A percentile compares a stretch with the other conserved stretches of the same genome.
Conservation (phyloP, 305 asterid species). For the Fraxinus paxiana region DNA sequence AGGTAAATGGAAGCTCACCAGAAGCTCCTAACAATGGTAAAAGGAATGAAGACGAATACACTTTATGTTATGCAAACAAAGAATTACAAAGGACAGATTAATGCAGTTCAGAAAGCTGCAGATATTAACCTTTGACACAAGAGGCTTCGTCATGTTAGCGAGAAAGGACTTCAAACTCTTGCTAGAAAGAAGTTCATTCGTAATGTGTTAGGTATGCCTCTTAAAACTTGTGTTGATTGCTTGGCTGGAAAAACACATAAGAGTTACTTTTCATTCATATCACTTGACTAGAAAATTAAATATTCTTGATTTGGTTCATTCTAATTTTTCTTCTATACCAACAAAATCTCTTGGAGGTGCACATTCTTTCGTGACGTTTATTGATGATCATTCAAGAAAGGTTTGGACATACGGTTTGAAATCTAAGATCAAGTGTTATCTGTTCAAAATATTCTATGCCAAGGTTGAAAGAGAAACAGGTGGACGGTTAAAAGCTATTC, state of each 20-base stretch:
- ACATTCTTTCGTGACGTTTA: not conserved
- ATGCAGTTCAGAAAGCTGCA: not conserved
- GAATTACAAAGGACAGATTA: not conserved
- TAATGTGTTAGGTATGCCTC: not conserved
- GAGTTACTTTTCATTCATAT: not conserved
- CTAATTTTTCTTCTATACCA: not conserved
- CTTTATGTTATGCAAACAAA: not conserved
- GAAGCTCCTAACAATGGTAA: not conserved
- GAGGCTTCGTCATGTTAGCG: not conserved
- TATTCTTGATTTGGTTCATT: not conserved
- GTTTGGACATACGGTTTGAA: not conserved
- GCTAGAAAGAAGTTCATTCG: not conserved
- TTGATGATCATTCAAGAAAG: not conserved
- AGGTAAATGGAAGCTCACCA: not conserved
- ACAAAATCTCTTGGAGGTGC: not conserved
- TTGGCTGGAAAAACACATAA: not conserved
- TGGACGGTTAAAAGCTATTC: not conserved
- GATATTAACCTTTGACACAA: not conserved
- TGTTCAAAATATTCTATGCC: not conserved
- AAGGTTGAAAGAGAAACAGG: not conserved
- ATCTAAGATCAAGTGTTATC: not conserved
- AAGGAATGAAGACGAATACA: not conserved
- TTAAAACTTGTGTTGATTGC: not conserved
- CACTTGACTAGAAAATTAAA: not conserved
- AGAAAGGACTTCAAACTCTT: not conserved